These are phyloP conservation scores for Sanghuangporus weigelae DNA, from an alignment of 1,284 basidiomycete species.

Conservation along the genomic window DNA sequence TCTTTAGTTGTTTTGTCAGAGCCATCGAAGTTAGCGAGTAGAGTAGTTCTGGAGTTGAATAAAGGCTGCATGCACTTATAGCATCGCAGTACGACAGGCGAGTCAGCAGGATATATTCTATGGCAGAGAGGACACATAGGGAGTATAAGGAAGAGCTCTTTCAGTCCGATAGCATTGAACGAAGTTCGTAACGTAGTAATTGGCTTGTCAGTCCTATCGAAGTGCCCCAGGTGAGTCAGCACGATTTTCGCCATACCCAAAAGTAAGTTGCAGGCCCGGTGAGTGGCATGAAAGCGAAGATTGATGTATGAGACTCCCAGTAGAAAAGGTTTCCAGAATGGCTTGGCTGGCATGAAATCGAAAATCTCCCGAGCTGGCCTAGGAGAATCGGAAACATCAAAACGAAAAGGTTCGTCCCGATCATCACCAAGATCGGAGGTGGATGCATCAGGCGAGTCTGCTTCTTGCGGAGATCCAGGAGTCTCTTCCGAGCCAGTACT, in stretches of 20 bases:
- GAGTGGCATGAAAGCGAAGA: neutral
- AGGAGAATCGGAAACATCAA: neutral
- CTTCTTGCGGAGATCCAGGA: neutral
- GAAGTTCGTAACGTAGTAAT: neutral
- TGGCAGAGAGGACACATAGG: conserved; percentile 5
- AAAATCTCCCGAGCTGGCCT: neutral
- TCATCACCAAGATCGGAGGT: neutral
- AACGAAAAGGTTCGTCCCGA: neutral
- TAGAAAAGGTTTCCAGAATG: neutral
- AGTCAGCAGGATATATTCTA: neutral
- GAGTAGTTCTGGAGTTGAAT: neutral
- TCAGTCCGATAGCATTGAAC: conserved; percentile 1
- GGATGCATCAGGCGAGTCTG: neutral
- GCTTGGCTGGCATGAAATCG: neutral
- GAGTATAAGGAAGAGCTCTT: neutral
- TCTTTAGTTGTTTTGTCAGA: neutral
- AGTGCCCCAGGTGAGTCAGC: neutral
- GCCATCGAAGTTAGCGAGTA: neutral
- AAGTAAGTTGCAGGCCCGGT: neutral
- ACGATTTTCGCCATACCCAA: neutral
- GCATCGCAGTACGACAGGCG: neutral
- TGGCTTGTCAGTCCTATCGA: neutral
- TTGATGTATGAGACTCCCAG: neutral
- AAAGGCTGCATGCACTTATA: neutral
- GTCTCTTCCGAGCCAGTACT: too few species aligned